Evolutionary conservation across 1,284 basidiomycete species (phyloP).

Genomic region (Xerocomus cyaneibrunnescens): DNA sequence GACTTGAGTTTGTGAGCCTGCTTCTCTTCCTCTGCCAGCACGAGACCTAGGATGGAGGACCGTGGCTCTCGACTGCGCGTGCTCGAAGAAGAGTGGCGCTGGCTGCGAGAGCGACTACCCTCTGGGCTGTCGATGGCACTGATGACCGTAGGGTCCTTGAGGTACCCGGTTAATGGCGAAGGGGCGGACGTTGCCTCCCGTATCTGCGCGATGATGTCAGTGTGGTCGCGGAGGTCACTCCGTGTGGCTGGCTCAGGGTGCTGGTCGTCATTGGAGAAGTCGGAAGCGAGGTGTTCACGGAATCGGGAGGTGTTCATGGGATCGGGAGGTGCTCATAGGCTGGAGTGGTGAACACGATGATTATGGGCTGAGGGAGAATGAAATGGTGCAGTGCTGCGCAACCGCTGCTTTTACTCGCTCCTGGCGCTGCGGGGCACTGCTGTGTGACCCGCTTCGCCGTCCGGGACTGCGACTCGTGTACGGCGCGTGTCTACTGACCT

Average conservation of each 20-base stretch:
- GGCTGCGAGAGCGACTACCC: constrained; percentile 14
- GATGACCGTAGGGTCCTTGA: constrained; percentile 33
- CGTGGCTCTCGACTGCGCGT: constrained; percentile 27
- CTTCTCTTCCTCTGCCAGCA: constrained; percentile 63
- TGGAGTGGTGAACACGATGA: neutral
- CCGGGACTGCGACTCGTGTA: constrained; percentile 16
- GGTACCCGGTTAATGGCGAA: constrained; percentile 31
- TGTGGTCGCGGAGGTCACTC: constrained; percentile 2
- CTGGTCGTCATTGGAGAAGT: constrained; percentile 13
- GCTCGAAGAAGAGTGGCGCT: constrained; percentile 27
- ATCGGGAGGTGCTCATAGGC: too few species aligned
- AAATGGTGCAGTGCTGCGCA: neutral
- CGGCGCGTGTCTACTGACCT: constrained; percentile 18
- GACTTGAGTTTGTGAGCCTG: constrained; percentile 57
- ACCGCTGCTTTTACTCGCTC: neutral
- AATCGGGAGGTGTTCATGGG: constrained; percentile 35
- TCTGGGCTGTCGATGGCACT: constrained; percentile 27
- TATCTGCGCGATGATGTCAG: constrained; percentile 37
- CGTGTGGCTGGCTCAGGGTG: constrained; percentile 11
- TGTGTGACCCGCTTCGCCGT: neutral
- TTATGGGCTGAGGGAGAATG: constrained; percentile 5
- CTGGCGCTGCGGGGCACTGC: constrained; percentile 6
- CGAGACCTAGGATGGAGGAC: constrained; percentile 32
- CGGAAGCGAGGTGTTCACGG: constrained; percentile 30
- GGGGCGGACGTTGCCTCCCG: constrained; percentile 36